Evolutionary conservation across 108 stramenopile species (phyloP), one percentile per base, ranked within the genome.

Genomic region (Skeletonema tropicum): DNA sequence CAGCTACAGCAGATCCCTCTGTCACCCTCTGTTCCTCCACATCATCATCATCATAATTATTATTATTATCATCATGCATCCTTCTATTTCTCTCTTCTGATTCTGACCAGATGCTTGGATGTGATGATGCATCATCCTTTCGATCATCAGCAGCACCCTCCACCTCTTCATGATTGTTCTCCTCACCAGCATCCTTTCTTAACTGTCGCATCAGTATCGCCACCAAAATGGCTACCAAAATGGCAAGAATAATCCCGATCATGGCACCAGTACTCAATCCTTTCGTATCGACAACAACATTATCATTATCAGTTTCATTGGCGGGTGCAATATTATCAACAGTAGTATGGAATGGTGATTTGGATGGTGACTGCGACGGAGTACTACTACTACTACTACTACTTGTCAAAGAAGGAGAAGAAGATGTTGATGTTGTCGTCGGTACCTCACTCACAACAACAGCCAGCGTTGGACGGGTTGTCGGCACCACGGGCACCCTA

Each of bases 31-130:
- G 35, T 21, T 33, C 35, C 10, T 62, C 39, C 1, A 9, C 52
- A 17, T 62, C 61, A 6, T 36, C 61, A 9, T 21, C 11, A 58
- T 15, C 15, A 10, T 11, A 13, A 25, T 11, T n/a, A 9, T 29
- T 33, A 9, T 21, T 29, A 58, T 15, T 3, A 10, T 11, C 57
- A 25, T 26, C 15, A 10, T 29, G 3, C 61, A 62, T 62, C 6
- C 23, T 11, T 2, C 21, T 21, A 5, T 19, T 19, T 9, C 12
- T 17, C 5, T 62, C 61, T 1, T 62, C 31, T 9, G 35, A 36
- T 38, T 38, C 61, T 8, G 35, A 36, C 61, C 61, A 62, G 5
- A 62, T 33, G 5, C 61, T 62, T 38, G 61, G 61, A 21, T 17
- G 33, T 6, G 29, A 33, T 17, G 35, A 55, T 55, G 52, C 3